A percentile compares a stretch with the other conserved stretches of the same genome.
Conservation (phyloP, 1,284 basidiomycete genomes). For the Sanghuangporus baumii region DNA sequence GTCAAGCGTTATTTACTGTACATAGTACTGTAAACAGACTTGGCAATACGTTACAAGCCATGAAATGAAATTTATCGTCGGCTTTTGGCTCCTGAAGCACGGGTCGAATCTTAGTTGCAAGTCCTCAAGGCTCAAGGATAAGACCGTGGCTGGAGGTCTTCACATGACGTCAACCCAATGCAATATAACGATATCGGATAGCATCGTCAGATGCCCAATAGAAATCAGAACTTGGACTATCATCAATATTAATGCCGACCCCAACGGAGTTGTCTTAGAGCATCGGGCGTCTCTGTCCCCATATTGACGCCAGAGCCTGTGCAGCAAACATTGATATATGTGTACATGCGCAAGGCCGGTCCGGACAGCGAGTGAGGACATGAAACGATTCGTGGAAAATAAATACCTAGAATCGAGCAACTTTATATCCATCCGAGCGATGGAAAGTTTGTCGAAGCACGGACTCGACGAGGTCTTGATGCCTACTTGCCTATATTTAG, state of each 20-base stretch:
- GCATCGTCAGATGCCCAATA: neutral
- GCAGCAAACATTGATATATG: neutral
- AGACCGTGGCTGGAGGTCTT: no score
- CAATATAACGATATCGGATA: neutral
- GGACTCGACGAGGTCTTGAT: neutral
- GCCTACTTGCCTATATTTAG: neutral
- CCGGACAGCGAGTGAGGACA: neutral
- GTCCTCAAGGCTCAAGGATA: constrained; percentile 36
- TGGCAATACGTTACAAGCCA: constrained; percentile 9
- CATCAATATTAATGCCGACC: neutral
- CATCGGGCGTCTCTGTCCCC: neutral
- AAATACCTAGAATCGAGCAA: neutral
- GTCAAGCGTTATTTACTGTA: neutral
- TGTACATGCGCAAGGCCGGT: neutral
- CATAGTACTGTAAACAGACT: neutral
- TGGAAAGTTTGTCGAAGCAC: neutral
- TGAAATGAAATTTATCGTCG: constrained; percentile 46
- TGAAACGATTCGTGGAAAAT: neutral
- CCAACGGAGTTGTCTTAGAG: neutral
- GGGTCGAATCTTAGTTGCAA: constrained; percentile 56
- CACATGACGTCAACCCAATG: no score
- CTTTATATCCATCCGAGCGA: neutral
- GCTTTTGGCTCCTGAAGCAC: constrained; percentile 63
- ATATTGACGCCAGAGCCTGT: neutral
- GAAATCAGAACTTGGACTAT: neutral